A percentile compares a stretch with the other conserved stretches of the same genome.
Evolutionary conservation across 2,329 filamentous ascomycete species (phyloP).

Genomic region (Colletotrichum lindemuthianum): DNA sequence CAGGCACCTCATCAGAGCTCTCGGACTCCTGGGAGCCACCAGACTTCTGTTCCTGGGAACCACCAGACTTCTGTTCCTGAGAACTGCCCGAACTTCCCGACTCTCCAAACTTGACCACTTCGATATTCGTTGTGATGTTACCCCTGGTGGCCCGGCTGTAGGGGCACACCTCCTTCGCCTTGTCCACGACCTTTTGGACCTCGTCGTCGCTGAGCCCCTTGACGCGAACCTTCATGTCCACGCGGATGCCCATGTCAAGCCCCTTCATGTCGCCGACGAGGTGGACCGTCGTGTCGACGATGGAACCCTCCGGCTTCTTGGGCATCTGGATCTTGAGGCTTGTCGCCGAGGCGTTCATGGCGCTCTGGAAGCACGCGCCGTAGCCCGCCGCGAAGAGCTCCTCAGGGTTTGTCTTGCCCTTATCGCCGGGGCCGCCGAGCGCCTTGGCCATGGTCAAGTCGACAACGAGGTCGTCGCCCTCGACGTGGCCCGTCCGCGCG

Average conservation of each 20-base stretch:
- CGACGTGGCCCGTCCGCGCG: conserved; percentile 45
- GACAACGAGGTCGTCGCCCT: conserved; percentile 43
- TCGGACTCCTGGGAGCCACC: not conserved
- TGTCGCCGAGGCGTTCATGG: conserved; percentile 55
- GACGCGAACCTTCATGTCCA: conserved; percentile 53
- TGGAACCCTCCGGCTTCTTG: conserved; percentile 45
- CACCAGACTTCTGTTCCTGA: not conserved
- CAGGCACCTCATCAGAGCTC: not conserved
- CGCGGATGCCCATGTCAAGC: conserved; percentile 54
- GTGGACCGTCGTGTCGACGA: conserved; percentile 54
- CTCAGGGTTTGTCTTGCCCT: conserved; percentile 56
- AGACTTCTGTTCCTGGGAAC: not conserved
- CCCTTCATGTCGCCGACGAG: conserved; percentile 56
- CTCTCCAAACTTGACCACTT: conserved; percentile 35
- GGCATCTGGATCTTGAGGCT: conserved; percentile 54
- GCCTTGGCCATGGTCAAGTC: conserved; percentile 55
- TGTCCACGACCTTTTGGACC: conserved; percentile 41
- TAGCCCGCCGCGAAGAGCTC: conserved; percentile 59
- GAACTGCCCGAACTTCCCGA: not conserved
- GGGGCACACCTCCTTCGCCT: conserved; percentile 42
- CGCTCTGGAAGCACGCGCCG: conserved; percentile 57
- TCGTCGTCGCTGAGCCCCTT: conserved; percentile 41
- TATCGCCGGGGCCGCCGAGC: conserved; percentile 50
- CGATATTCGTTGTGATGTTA: conserved; percentile 41
- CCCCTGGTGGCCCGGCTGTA: conserved; percentile 43